These are phyloP conservation scores for Vaccinium darrowii DNA, from an alignment of 148 eudicot species.

Conservation along the genomic window DNA sequence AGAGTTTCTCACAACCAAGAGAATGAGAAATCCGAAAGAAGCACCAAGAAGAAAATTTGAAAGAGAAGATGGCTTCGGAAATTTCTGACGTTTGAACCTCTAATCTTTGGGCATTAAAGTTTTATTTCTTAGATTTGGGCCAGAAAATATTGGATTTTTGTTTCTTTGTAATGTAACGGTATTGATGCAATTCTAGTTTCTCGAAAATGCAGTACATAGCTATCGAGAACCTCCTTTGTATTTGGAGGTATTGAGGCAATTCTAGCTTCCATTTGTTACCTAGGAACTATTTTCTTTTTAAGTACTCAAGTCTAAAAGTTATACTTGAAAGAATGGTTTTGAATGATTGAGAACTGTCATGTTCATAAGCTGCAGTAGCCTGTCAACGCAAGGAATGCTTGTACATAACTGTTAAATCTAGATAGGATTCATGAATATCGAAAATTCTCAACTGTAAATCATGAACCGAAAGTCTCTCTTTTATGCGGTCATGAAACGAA, in stretches of 20 bases:
- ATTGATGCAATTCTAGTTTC: background rate
- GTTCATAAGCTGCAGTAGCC: background rate
- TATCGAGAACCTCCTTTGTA: background rate
- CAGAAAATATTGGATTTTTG: background rate
- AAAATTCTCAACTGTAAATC: no score
- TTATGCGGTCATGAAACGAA: no score
- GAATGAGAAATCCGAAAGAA: background rate
- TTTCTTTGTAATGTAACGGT: background rate
- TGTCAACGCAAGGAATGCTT: background rate
- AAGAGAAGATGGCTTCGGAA: background rate
- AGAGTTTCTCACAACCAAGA: background rate
- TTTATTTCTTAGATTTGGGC: background rate
- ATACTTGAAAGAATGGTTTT: background rate
- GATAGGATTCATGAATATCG: no score
- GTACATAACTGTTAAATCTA: background rate
- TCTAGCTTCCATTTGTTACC: no score
- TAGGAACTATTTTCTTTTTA: background rate
- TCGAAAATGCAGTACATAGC: background rate
- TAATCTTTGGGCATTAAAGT: background rate
- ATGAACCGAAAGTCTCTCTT: no score
- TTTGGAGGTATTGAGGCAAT: background rate
- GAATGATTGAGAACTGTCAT: background rate
- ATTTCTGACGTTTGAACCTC: background rate
- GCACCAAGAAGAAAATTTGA: background rate
- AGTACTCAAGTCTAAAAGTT: background rate